Base-by-base conservation (phyloP, 176 grass and related monocot genomes). In the Typha latifolia region DNA sequence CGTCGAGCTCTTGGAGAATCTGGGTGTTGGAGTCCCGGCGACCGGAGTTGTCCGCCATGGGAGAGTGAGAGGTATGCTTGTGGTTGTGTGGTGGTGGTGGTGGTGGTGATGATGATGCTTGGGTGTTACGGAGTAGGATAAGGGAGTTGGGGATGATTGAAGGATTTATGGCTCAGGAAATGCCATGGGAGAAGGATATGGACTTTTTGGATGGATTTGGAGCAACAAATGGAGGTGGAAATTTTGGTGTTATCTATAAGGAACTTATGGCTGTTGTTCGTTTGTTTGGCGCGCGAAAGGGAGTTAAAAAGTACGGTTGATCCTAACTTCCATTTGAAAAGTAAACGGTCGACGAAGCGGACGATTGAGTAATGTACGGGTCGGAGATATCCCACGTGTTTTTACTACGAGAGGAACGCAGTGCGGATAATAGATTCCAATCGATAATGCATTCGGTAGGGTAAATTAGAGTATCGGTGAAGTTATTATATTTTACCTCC, bases 1-100 rank as follows among this genome's bases (percentile, higher is more conserved):
- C 73, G 80, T 99, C 94, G 15, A 99, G 94, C 61, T 93, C 94
- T 1, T 62, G 86, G 64, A 99, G 89, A 53, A 87, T 78, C 52
- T 83, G 85, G 22, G 82, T 77, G 37, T 74, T 82, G 72, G 80
- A 59, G 49, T 79, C 75, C 48, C 51, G 37, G 37, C 8, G 37
- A 43, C 10, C 37, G 37, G 37, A 57, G 22, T 62, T 62, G 12
- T 84, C 81, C 0, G 86, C 81, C 94, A 99, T 99, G 71, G 67
- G 15, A 55, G 72, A 14, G 48, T 20, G 47, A 27, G 34, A 61
- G 47, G 15, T 1, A 24, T 22, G 32, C 8, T 51, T 12, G 32
- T 12, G 19, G 4, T 10, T 21, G 7, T n/a, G n/a, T n/a, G n/a
- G n/a, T n/a, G n/a, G n/a, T n/a, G n/a, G 32, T 12, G 19, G 4